phyloP scores from a whole-genome alignment of 108 stramenopile genomes.

The Discostella stelligeroides region DNA sequence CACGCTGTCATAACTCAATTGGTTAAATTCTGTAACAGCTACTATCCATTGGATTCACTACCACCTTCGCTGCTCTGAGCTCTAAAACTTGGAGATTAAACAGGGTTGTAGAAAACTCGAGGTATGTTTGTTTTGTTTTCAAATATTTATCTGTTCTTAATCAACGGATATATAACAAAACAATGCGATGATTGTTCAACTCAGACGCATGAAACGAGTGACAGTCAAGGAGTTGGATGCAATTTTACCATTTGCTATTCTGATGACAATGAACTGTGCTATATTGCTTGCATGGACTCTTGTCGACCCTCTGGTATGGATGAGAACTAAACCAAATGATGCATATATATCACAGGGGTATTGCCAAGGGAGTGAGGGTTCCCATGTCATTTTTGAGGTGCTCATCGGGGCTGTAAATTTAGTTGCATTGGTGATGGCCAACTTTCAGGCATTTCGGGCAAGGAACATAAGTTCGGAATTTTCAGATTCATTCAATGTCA shows the following conservation, averaged over 20 bases:
- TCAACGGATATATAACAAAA: no score
- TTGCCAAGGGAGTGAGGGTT: neutral
- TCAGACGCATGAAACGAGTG: conserved; percentile 8
- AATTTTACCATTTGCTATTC: conserved; percentile 47
- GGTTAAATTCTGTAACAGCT: conserved; percentile 27
- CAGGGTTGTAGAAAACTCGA: no score
- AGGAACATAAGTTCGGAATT: conserved; percentile 55
- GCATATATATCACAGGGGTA: neutral
- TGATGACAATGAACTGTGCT: conserved; percentile 42
- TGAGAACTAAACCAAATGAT: conserved; percentile 1
- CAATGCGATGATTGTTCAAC: no score
- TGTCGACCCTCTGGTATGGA: conserved; percentile 43
- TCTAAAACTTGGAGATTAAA: no score
- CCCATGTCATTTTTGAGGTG: conserved; percentile 10
- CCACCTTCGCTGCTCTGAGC: no score
- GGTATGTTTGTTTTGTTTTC: no score
- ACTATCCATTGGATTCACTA: conserved; percentile 54
- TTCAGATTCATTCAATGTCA: conserved; percentile 48
- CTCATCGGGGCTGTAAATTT: conserved; percentile 34
- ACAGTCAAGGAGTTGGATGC: conserved; percentile 52
- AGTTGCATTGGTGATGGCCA: conserved; percentile 36
- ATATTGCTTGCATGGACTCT: conserved; percentile 57
- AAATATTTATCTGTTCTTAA: no score
- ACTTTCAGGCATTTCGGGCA: conserved; percentile 54
- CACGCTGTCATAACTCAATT: no score